Evolutionary conservation across 805 yeast species (phyloP).

Genomic region (Candida adriatica): DNA sequence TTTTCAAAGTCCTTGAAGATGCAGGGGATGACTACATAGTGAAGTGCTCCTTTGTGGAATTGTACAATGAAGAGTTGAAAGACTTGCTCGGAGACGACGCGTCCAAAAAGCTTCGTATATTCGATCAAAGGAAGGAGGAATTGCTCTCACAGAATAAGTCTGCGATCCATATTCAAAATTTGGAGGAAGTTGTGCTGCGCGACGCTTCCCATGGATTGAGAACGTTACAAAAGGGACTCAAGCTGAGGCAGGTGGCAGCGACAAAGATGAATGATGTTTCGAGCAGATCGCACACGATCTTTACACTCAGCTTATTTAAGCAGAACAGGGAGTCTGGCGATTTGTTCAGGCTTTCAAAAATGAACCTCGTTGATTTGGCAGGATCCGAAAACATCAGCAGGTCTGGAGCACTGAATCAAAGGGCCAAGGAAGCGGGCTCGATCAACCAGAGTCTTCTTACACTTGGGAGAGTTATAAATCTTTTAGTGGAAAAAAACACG

Average conservation of each 20-base stretch:
- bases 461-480: slow-evolving; percentile 82
- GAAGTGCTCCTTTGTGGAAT: slow-evolving; percentile 74
- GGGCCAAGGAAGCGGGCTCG: slow-evolving; percentile 92
- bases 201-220: slow-evolving; percentile 50
- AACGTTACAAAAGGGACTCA: slow-evolving; percentile 49
- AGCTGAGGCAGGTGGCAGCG: slow-evolving; percentile 57
- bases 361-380: slow-evolving; percentile 89
- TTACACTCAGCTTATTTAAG: slow-evolving; percentile 54
- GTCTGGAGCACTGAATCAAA: slow-evolving; percentile 79
- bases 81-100: slow-evolving; percentile 48
- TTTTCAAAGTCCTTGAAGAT: slow-evolving; percentile 47
- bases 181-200: slow-evolving; percentile 53
- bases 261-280: slow-evolving; percentile 71
- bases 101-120: slow-evolving; percentile 48
- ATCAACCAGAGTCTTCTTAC: slow-evolving; percentile 85
- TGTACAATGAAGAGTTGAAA: slow-evolving; percentile 79
- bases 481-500: slow-evolving; percentile 50
- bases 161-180: slow-evolving; percentile 50
- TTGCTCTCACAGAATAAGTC: slow-evolving; percentile 13
- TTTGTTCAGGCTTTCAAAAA: slow-evolving; percentile 51
- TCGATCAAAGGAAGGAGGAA: slow-evolving; percentile 30
- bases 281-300: slow-evolving; percentile 72
- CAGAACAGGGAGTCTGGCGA: slow-evolving; percentile 37
- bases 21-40: slow-evolving; percentile 50
- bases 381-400: slow-evolving; percentile 88